These are phyloP conservation scores for Podospora pseudopauciseta DNA, from an alignment of 495 filamentous ascomycete species.

Conservation along the genomic window DNA sequence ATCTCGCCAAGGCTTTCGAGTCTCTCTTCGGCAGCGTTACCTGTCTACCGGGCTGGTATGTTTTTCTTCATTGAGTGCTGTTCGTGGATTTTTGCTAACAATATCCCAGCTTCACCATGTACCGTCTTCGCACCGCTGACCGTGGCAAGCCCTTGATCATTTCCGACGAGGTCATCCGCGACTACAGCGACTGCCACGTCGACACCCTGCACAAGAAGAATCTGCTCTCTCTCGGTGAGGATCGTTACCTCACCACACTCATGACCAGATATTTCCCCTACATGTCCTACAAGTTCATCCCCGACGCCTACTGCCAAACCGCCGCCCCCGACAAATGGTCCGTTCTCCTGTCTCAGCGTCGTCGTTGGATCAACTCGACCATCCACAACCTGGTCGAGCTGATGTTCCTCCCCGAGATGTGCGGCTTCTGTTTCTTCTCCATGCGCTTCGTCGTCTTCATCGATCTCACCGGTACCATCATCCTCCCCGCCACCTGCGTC, in stretches of 20 bases:
- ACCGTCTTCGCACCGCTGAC: conserved; percentile 88
- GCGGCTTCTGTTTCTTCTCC: conserved; percentile 98
- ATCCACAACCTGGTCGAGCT: conserved; percentile 92
- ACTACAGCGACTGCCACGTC: conserved; percentile 82
- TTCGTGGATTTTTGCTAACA: not conserved
- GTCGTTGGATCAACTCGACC: conserved; percentile 98
- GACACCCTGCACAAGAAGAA: conserved; percentile 99
- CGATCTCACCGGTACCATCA: conserved; percentile 89
- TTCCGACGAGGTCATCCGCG: conserved; percentile 75
- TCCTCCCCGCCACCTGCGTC: conserved; percentile 84
- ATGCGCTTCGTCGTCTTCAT: conserved; percentile 98
- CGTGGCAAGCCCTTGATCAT: conserved; percentile 90
- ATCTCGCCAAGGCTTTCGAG: conserved; percentile 91
- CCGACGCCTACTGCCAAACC: conserved; percentile 87
- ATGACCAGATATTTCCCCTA: conserved; percentile 96
- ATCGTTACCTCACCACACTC: conserved; percentile 93
- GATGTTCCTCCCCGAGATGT: conserved; percentile 82
- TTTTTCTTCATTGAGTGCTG: conserved; percentile 18
- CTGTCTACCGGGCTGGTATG: conserved; percentile 97
- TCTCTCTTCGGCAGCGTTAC: conserved; percentile 93
- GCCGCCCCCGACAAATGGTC: conserved; percentile 92
- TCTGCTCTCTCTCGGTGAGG: conserved; percentile 87
- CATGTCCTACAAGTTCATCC: conserved; percentile 95
- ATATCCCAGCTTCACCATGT: conserved; percentile 87
- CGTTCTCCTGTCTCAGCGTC: conserved; percentile 88